These are phyloP conservation scores for Monilinia polystroma DNA, from an alignment of 2,329 filamentous ascomycete species.

Conservation along the genomic window DNA sequence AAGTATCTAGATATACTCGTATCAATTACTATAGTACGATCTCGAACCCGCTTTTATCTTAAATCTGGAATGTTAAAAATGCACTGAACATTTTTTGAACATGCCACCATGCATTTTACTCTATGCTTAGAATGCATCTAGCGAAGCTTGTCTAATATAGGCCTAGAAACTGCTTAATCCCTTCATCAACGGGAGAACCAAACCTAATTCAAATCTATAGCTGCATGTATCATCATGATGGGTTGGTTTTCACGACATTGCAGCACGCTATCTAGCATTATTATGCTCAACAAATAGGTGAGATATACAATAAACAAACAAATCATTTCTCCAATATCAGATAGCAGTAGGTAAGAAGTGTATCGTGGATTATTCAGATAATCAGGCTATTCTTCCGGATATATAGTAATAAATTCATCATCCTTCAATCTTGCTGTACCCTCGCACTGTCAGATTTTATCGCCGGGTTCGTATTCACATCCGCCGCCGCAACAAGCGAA, in stretches of 20 bases:
- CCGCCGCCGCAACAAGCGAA: conserved; percentile 22
- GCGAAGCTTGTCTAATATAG: conserved; percentile 12
- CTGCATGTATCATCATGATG: not conserved
- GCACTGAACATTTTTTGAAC: conserved; percentile 18
- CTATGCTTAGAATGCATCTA: not conserved
- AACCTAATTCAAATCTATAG: conserved; percentile 2
- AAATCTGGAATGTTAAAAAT: conserved; percentile 12
- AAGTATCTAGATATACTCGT: not conserved
- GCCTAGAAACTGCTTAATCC: not conserved
- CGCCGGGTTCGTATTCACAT: conserved; percentile 23
- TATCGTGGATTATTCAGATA: conserved; percentile 18
- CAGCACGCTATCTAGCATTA: conserved; percentile 3
- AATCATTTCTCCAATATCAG: conserved; percentile 4
- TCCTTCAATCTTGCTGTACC: conserved; percentile 17
- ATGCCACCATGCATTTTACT: conserved; percentile 15
- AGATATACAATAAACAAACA: not conserved
- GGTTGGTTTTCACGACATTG: conserved; percentile 8
- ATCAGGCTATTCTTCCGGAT: conserved; percentile 17
- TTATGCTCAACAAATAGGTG: not conserved
- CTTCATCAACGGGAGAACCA: conserved; percentile 17
- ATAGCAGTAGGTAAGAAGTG: not conserved
- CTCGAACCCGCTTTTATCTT: conserved; percentile 12
- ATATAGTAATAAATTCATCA: conserved; percentile 17
- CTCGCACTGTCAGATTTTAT: conserved; percentile 19
- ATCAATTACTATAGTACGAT: conserved; percentile 7